These are phyloP conservation scores for Curvularia eragrostidis DNA, from an alignment of 2,329 filamentous ascomycete genomes.

Conservation along the genomic window DNA sequence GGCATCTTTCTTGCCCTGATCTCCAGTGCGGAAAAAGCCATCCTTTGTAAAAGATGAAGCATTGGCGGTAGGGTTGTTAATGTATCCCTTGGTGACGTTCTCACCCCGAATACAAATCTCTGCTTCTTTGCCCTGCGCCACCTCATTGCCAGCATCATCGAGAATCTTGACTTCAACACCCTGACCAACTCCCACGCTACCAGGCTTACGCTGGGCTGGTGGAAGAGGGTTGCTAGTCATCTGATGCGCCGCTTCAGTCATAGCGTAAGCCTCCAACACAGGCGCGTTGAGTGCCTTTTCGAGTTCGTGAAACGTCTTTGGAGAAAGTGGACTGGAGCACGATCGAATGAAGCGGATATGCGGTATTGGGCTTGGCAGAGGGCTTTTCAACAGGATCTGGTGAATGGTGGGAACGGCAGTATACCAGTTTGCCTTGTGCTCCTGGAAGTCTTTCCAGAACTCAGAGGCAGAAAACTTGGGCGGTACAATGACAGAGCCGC, in stretches of 20 bases:
- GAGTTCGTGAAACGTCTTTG: conserved; percentile 80
- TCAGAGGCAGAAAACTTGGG: conserved; percentile 79
- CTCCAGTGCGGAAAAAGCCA: conserved; percentile 88
- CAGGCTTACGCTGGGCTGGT: conserved; percentile 77
- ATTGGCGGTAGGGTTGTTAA: conserved; percentile 83
- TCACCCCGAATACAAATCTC: conserved; percentile 84
- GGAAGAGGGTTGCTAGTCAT: conserved; percentile 73
- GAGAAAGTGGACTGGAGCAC: conserved; percentile 82
- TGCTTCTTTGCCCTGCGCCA: conserved; percentile 72
- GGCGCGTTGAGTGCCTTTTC: conserved; percentile 78
- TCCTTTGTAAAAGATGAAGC: conserved; percentile 72
- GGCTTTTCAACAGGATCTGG: conserved; percentile 81
- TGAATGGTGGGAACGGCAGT: conserved; percentile 93
- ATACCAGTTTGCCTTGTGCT: conserved; percentile 85
- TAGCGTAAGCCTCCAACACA: conserved; percentile 88
- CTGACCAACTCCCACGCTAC: conserved; percentile 82
- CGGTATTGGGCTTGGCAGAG: conserved; percentile 71
- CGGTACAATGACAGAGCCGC: conserved; percentile 81
- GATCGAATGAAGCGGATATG: conserved; percentile 85
- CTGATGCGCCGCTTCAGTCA: conserved; percentile 88
- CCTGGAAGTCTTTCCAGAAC: conserved; percentile 81
- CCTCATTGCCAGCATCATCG: conserved; percentile 70
- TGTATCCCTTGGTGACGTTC: conserved; percentile 84
- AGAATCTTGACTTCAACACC: conserved; percentile 84
- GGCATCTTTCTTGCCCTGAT: conserved; percentile 80